Evolutionary conservation across 1,284 basidiomycete species (phyloP), one percentile per base, ranked within the genome.

Genomic region (Pseudozyma flocculosa): DNA sequence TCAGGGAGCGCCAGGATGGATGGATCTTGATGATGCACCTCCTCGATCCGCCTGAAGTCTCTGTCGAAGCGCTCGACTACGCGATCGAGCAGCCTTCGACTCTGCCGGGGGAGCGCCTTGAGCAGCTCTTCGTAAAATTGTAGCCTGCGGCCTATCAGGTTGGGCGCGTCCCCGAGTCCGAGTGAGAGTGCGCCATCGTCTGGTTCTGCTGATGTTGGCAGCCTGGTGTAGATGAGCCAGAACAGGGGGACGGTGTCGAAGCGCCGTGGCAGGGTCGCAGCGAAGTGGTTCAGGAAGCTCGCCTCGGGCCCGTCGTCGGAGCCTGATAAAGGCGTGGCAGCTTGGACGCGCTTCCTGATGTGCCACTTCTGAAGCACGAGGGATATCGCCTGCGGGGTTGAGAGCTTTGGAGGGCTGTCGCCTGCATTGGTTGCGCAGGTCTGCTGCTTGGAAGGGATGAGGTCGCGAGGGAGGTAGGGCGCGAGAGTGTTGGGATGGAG

Each of bases 221-320:
- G n/a, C 32, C 19, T 23, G 5, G 48, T 54, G 15, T 44, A 18
- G n/a, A 49, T n/a, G 4, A 45, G 48, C 70, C 70, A 70, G 1
- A 51, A 49, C 14, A 72, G 43, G 1, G 70, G 70, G 18, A 52
- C 54, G 1, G 62, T 70, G n/a, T 48, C 47, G 37, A 72, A 72
- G 2, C 3, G 34, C 3, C 22, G 4, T 3, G 70, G 70, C n/a
- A 72, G 48, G 2, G 68, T 68, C 19, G 42, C 40, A 2, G 67
- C 45, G 40, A 72, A 70, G 2, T 59, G 41, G 18, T 45, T 38
- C n/a, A 70, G 38, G n/a, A 34, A 32, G 21, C 21, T 22, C 22
- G 11, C 24, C 14, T 29, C 37, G 23, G 2, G 39, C 26, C n/a
- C 18, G 19, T 17, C 17, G 29, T 5, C 40, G 47, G 29, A 26